Evolutionary conservation across 2,329 filamentous ascomycete genomes (phyloP), one percentile per base, ranked within the genome.

Genomic region (Fusarium hainanense): DNA sequence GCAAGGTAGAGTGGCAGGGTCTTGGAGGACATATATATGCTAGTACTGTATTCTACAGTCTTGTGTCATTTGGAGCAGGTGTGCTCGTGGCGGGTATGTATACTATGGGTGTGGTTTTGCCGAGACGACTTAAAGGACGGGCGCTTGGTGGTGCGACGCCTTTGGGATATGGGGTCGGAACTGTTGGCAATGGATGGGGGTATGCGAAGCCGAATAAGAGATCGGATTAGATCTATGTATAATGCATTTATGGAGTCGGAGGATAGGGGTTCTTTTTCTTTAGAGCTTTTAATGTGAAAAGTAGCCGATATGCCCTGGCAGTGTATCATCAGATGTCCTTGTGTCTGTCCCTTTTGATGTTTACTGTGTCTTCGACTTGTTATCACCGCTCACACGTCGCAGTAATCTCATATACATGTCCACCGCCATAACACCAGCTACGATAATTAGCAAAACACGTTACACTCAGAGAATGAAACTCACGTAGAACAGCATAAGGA

Each of bases 11-110:
- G 79, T 90, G 89, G 89, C 83, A 86, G 63, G 89, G 89, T 6
- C 85, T 90, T 79, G 88, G 88, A 18, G 87, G 88, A 0, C 88
- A 90, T 69, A 83, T 90, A 32, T 89, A 88, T 75, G 86, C 87
- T 10, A 89, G 87, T 77, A 90, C 88, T 32, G 78, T 90, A 1
- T 90, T 90, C 65, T 90, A 90, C 79, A 83, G 85, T 61, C 71
- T 90, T 12, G 83, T 89, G 4, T 86, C 86, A 9, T 90, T 90
- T 71, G 77, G 84, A 14, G 87, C 88, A 0, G 89, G 89, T 11
- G 78, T 82, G 3, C 76, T 87, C 13, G 81, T 85, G 4, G 84
- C 85, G 6, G 85, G 82, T 34, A 86, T 87, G 58, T 90, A 89
- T 77, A 89, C 89, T 62, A 83, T 89, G 66, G 88, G 88, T 7